Evolutionary conservation across 257 asterid species (phyloP).

Genomic region (Craterostigma plantagineum): DNA sequence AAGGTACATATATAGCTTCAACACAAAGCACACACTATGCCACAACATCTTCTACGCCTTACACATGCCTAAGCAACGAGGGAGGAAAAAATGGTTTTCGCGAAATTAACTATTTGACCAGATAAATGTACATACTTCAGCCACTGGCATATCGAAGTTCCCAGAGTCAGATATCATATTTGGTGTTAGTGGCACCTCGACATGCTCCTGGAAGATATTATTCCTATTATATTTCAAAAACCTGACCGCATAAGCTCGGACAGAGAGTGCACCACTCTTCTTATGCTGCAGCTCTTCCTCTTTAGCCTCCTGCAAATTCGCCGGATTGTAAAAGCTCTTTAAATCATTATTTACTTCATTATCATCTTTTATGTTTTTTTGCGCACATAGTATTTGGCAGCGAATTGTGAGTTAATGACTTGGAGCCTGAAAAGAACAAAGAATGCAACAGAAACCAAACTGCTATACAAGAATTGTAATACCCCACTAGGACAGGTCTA

Average conservation of each 20-base stretch:
- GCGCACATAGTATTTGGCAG: no score
- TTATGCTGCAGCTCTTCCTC: not conserved
- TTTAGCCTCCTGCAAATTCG: not conserved
- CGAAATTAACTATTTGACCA: not conserved
- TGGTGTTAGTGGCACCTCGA: not conserved
- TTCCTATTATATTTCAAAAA: not conserved
- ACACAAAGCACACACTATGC: not conserved
- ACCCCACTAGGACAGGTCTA: no score
- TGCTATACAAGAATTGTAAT: no score
- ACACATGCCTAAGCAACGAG: not conserved
- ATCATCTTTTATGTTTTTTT: no score
- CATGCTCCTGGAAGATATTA: not conserved
- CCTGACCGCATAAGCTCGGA: constrained; percentile 1
- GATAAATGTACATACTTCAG: not conserved
- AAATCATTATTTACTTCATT: no score
- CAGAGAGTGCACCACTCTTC: not conserved
- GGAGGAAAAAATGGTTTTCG: not conserved
- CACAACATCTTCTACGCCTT: no score
- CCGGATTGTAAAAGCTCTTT: no score
- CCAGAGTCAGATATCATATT: not conserved
- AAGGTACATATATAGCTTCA: not conserved
- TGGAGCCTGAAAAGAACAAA: no score
- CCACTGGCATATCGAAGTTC: not conserved
- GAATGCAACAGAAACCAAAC: no score
- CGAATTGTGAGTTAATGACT: no score